These are phyloP conservation scores for Candida sithepensis DNA, from an alignment of 805 yeast genomes.

Conservation along the genomic window DNA sequence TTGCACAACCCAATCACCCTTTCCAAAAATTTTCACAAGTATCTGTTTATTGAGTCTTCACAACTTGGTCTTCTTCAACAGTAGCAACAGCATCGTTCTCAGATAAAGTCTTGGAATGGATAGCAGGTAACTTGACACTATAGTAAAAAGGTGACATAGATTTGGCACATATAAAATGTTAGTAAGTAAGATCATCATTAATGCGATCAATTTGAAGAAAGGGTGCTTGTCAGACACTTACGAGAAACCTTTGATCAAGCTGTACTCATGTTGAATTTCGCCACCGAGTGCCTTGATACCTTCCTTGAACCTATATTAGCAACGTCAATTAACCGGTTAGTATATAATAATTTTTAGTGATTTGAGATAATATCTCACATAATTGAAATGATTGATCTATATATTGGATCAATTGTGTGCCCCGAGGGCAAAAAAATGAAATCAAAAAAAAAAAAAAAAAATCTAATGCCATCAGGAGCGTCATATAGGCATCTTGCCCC, in stretches of 20 bases:
- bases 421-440: slow-evolving; percentile 43
- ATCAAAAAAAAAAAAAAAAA: too few species aligned
- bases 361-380: too few species aligned
- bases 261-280: slow-evolving; percentile 54
- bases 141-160: neutral
- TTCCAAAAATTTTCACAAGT: too few species aligned
- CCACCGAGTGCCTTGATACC: slow-evolving; percentile 54
- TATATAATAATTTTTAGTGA: neutral
- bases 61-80: slow-evolving; percentile 68
- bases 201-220: neutral
- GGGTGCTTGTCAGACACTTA: slow-evolving; percentile 20
- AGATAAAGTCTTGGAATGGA: slow-evolving; percentile 45
- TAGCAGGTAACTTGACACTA: slow-evolving; percentile 50
- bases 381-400: too few species aligned
- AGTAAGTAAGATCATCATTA: neutral
- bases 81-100: slow-evolving; percentile 49
- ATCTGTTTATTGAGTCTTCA: slow-evolving; percentile 33
- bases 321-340: neutral
- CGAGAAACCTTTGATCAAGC: slow-evolving; percentile 64
- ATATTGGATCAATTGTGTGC: neutral
- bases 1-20: too few species aligned
- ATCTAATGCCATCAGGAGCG: too few species aligned
- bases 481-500: too few species aligned
- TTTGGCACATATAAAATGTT: neutral
- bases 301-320: slow-evolving; percentile 43